These are phyloP conservation scores for Baorangia bicolor DNA, from an alignment of 768 basidiomycete genomes.

Conservation along the genomic window DNA sequence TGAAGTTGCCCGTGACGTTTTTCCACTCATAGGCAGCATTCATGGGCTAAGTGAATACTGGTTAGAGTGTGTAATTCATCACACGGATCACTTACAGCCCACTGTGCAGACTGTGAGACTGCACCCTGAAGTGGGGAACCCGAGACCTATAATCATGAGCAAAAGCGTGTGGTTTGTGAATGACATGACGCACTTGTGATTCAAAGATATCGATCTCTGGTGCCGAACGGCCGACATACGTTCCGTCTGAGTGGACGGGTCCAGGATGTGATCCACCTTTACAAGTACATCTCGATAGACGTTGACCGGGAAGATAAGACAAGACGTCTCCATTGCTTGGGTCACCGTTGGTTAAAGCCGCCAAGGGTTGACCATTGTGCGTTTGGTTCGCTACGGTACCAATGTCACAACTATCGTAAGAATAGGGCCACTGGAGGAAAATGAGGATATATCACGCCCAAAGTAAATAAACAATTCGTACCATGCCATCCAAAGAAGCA, in stretches of 20 bases:
- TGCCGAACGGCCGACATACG: slow-evolving; percentile 76
- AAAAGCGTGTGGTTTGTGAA: not conserved
- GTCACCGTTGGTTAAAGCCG: slow-evolving; percentile 65
- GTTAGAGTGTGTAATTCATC: not conserved
- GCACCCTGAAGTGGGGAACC: slow-evolving; percentile 42
- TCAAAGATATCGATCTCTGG: slow-evolving; percentile 94
- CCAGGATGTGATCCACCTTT: slow-evolving; percentile 84
- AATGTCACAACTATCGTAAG: slow-evolving; percentile 86
- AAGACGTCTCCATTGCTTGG: slow-evolving; percentile 48
- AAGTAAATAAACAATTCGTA: slow-evolving; percentile 31
- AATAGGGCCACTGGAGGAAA: slow-evolving; percentile 68
- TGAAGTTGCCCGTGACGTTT: slow-evolving; percentile 58
- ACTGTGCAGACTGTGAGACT: slow-evolving; percentile 86
- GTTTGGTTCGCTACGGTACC: slow-evolving; percentile 91
- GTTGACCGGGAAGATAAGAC: slow-evolving; percentile 86
- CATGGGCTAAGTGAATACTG: slow-evolving; percentile 58
- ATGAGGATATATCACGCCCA: slow-evolving; percentile 3
- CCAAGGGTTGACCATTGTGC: slow-evolving; percentile 56
- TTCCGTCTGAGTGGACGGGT: slow-evolving; percentile 71
- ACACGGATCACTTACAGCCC: slow-evolving; percentile 52
- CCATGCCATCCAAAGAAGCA: slow-evolving; percentile 80
- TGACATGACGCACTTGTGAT: slow-evolving; percentile 53
- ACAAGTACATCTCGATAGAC: slow-evolving; percentile 88
- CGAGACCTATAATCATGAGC: slow-evolving; percentile 33
- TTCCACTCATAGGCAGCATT: slow-evolving; percentile 70